These are phyloP conservation scores for Bigelowiella natans DNA, from an alignment of 78 protist species.

Conservation along the genomic window DNA sequence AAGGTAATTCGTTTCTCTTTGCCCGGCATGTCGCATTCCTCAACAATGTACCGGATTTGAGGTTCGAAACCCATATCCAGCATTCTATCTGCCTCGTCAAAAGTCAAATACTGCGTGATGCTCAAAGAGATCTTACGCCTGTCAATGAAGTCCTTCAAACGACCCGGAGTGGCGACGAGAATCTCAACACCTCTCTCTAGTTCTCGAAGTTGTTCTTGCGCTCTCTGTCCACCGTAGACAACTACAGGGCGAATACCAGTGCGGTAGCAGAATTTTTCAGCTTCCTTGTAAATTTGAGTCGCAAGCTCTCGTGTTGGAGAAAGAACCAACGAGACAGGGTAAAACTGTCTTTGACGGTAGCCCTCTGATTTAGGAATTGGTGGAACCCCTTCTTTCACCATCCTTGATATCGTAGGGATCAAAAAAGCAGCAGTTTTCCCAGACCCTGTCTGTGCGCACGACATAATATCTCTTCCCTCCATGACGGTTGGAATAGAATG, in stretches of 20 bases:
- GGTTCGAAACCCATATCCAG: conserved; percentile 99
- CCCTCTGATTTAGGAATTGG: neutral
- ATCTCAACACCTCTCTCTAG: conserved; percentile 87
- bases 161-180: conserved; percentile 94
- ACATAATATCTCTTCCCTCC: neutral
- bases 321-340: conserved; percentile 64
- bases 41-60: conserved; percentile 86
- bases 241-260: conserved; percentile 59
- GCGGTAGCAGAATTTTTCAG: conserved; percentile 65
- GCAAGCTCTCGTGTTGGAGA: conserved; percentile 98
- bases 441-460: neutral
- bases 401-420: neutral
- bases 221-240: conserved; percentile 94
- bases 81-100: conserved; percentile 99
- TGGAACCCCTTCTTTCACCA: neutral
- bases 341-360: neutral
- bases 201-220: conserved; percentile 22
- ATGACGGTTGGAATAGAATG: neutral
- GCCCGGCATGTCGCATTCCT: conserved; percentile 64
- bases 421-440: conserved; percentile 11
- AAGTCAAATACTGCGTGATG: conserved; percentile 30
- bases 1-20: conserved; percentile 75
- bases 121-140: neutral
- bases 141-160: conserved; percentile 73
- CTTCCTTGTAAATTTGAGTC: neutral